Base-by-base conservation (phyloP, 176 grass and related monocot genomes). In the Eleusine indica region DNA sequence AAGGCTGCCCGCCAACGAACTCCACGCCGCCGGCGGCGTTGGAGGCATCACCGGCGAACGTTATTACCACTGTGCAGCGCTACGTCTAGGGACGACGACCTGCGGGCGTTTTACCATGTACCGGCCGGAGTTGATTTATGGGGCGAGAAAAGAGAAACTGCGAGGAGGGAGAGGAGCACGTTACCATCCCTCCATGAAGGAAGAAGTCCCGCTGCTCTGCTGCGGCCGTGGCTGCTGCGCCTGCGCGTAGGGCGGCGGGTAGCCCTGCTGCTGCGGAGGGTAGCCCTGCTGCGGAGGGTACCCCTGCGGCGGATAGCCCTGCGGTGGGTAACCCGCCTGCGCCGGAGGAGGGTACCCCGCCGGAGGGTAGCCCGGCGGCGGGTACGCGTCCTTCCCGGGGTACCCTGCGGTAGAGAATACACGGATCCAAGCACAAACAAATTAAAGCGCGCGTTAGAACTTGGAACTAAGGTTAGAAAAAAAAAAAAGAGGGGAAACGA, bases 101-200 rank as follows among this genome's bases (percentile, higher is more conserved):
- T 53, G 3, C 13, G 11, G 1, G 3, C 51, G 15, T 15, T 16
- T 14, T 17, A 12, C 7, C 17, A 15, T 53, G 17, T 17, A 6
- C 6, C 3, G 19, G 19, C 52, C 52, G 52, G 17, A 56, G 44
- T 18, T 3, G 25, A 47, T 47, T 47, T 44, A 47, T 1, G 44
- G 44, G 1, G 2, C 44, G 44, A 10, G 44, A 35, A 1, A 38
- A 64, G 40, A 48, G 46, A 1, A 18, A 16, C 2, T 1, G 17
- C 2, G 4, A 4, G 21, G 53, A 22, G 32, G 11, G 4, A 16
- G 21, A 16, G 21, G 54, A 16, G 49, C n/a, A 64, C 71, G 32
- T 67, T 67, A 90, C 91, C 91, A 93, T 88, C 88, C 91, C 44
- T 93, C 73, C 80, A 89, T 66, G 91, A 90, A 93, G 53, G 91